Percentiles rank a stretch among this genome's conserved stretches.
phyloP scores from a whole-genome alignment of 345 rosid genomes.

The Hibiscus trionum region DNA sequence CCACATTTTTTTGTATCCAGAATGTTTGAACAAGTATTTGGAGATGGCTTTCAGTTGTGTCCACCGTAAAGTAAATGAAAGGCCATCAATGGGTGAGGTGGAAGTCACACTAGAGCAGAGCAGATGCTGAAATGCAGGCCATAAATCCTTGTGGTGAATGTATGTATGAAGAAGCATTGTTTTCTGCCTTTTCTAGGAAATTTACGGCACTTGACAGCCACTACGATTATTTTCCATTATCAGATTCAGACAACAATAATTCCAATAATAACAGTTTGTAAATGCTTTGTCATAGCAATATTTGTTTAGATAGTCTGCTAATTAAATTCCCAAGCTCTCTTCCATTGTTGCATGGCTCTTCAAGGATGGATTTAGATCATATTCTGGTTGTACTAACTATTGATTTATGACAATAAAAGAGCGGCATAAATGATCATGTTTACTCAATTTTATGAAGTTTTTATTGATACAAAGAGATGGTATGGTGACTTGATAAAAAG shows the following conservation, averaged over 20 bases:
- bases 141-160: neutral
- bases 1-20: neutral
- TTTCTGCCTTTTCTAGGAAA: neutral
- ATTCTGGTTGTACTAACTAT: too few relatives aligned
- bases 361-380: neutral
- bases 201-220: neutral
- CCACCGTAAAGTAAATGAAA: neutral
- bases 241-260: neutral
- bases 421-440: neutral
- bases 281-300: conserved; percentile 2
- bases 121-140: neutral
- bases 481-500: too few relatives aligned
- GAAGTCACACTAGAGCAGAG: neutral
- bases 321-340: neutral
- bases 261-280: neutral
- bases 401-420: neutral
- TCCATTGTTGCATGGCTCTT: neutral
- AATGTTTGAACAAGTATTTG: neutral
- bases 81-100: conserved; percentile 11
- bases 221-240: too few relatives aligned
- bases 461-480: neutral
- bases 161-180: neutral
- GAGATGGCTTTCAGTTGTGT: conserved; percentile 6
- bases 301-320: neutral
- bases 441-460: too few relatives aligned